Evolutionary conservation across 106 monocot species (phyloP).

Genomic region (Amphibolis antarctica): DNA sequence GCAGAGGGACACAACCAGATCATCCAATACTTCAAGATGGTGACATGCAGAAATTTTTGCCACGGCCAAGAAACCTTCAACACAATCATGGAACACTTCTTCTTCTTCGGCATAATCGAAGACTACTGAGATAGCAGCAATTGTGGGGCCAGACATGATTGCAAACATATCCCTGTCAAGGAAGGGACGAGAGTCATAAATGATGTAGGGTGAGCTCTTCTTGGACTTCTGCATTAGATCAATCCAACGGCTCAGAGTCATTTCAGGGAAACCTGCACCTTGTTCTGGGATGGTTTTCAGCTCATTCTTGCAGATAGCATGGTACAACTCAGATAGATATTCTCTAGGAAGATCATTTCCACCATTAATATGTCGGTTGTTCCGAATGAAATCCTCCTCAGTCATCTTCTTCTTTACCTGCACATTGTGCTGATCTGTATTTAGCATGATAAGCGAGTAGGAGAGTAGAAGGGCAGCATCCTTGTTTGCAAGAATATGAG

Average conservation of each 20-base stretch:
- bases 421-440: conserved; percentile 24
- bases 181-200: conserved; percentile 6
- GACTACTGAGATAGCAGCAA: conserved; percentile 24
- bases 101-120: conserved; percentile 25
- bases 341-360: conserved; percentile 26
- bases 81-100: conserved; percentile 13
- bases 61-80: conserved; percentile 19
- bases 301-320: conserved; percentile 23
- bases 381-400: conserved; percentile 24
- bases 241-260: conserved; percentile 24
- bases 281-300: conserved; percentile 19
- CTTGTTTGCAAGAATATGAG: conserved; percentile 23
- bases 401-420: conserved; percentile 31
- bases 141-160: conserved; percentile 23
- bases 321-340: conserved; percentile 19
- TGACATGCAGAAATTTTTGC: conserved; percentile 22
- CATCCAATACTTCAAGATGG: conserved; percentile 21
- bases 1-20: conserved; percentile 20
- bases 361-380: conserved; percentile 21
- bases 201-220: conserved; percentile 12
- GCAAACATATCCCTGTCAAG: conserved; percentile 25
- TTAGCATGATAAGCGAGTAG: conserved; percentile 24
- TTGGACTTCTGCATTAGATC: conserved; percentile 19
- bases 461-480: conserved; percentile 20
- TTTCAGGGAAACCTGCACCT: conserved; percentile 10